phyloP scores from a whole-genome alignment of 441 rosid species.

The Geranium incanum region DNA sequence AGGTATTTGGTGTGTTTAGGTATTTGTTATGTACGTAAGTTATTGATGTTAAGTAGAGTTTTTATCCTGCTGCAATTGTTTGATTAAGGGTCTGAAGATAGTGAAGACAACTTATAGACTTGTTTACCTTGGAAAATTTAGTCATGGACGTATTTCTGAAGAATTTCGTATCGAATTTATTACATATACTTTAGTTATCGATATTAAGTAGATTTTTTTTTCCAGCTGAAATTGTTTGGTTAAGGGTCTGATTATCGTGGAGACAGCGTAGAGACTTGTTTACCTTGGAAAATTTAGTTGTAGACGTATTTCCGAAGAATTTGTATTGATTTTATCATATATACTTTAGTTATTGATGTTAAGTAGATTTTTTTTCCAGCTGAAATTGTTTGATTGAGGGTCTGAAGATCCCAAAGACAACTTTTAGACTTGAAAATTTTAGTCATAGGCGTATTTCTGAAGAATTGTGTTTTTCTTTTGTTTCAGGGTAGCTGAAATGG shows the following conservation, averaged over 20 bases:
- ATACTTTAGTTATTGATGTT: not conserved
- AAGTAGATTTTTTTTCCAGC: not conserved
- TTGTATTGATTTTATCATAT: not conserved
- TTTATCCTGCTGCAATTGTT: not conserved
- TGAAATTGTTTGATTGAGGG: constrained; percentile 2
- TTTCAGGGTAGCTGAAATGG: constrained; percentile 41
- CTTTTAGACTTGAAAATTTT: not conserved
- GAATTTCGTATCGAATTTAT: too few species aligned
- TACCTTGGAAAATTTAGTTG: too few species aligned
- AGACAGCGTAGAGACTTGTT: too few species aligned
- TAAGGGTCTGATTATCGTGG: too few species aligned
- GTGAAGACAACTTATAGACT: not conserved
- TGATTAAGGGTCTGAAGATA: not conserved
- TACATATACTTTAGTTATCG: too few species aligned
- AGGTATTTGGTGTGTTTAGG: too few species aligned
- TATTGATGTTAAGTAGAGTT: not conserved
- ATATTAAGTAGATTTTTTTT: too few species aligned
- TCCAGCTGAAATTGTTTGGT: too few species aligned
- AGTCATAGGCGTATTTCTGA: not conserved
- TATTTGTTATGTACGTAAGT: not conserved
- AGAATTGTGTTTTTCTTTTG: not conserved
- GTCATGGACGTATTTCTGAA: too few species aligned
- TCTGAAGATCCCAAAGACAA: not conserved
- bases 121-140: too few species aligned
- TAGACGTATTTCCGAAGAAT: not conserved